Evolutionary conservation across 306 rosid species (phyloP), one percentile per base, ranked within the genome.

Genomic region (Acacia acuminata): DNA sequence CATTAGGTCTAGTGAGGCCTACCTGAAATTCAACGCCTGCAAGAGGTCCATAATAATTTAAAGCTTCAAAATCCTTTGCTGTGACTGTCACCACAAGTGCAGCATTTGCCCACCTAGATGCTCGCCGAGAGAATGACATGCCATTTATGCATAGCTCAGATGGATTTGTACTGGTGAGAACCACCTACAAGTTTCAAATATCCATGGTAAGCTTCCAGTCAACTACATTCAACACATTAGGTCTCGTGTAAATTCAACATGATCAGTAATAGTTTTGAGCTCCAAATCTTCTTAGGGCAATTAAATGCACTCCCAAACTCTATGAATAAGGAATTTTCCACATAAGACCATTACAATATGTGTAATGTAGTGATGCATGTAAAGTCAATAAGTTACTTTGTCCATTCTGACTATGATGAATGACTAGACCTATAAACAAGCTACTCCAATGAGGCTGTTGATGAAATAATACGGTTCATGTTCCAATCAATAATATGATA

Each of bases 21-120:
- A 92, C 99, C 94, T 96, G 99, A 85, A 93, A 96, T 77, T 93
- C 90, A 42, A 96, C 96, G 82, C 99, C 99, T 2, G 98, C 94
- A 67, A 96, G 97, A 74, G 94, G 91, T 82, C 98, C 99, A 64
- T 53, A 78, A 75, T 79, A 86, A 90, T 89, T 86, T 81, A 92
- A 81, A 64, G 87, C 92, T 76, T 87, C 91, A 34, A 96, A 96
- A 83, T 96, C 99, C 81, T 89, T 88, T 27, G 30, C 75, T 68
- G 98, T 87, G 86, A 96, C 96, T 15, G 94, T 88, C 79, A 87
- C 97, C 71, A 96, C 99, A 79, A 96, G 92, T 67, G 99, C 98
- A 82, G 99, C 99, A 89, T 96, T 96, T 78, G 99, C 99, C 98
- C 99, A 96, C 85, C 85, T 93, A 34, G 99, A 96, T 15, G 97